Conservation (phyloP, 2,329 filamentous ascomycete species). For the Stachybotrys chlorohalonatus region DNA sequence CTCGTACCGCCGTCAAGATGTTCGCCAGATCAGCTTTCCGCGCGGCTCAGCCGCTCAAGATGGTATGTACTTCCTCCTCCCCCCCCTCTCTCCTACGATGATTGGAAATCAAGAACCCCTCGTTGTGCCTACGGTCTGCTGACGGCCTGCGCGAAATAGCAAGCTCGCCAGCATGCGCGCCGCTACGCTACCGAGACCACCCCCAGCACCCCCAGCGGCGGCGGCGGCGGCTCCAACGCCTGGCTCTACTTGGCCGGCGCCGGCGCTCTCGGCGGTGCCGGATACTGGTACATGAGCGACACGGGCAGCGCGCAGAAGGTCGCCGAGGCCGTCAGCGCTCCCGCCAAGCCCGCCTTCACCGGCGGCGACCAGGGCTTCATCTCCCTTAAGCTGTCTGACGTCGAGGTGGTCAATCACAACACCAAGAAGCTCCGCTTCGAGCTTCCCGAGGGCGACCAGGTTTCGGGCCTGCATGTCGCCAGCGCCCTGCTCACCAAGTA, state of each 20-base stretch:
- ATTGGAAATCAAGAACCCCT: too few species aligned
- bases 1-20: slow-evolving; percentile 35
- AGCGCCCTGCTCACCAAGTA: slow-evolving; percentile 90
- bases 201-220: slow-evolving; percentile 22
- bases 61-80: slow-evolving; percentile 36
- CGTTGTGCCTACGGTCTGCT: neutral
- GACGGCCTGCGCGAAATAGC: slow-evolving; percentile 2
- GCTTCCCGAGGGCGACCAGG: slow-evolving; percentile 72
- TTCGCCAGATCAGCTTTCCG: slow-evolving; percentile 58
- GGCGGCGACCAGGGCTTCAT: slow-evolving; percentile 89
- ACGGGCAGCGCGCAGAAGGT: slow-evolving; percentile 45
- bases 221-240: slow-evolving; percentile 41
- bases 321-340: slow-evolving; percentile 31
- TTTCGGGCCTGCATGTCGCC: slow-evolving; percentile 72
- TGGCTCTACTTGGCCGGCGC: slow-evolving; percentile 53
- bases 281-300: slow-evolving; percentile 47
- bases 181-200: slow-evolving; percentile 60
- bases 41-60: slow-evolving; percentile 54
- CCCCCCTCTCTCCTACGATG: neutral
- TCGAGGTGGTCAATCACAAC: slow-evolving; percentile 83
- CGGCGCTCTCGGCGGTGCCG: slow-evolving; percentile 47
- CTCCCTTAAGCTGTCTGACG: slow-evolving; percentile 66
- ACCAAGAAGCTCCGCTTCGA: slow-evolving; percentile 88
- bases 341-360: slow-evolving; percentile 50
- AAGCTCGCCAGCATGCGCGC: slow-evolving; percentile 36